These are phyloP conservation scores for Aspergillus novofumigatus DNA, from an alignment of 2,329 filamentous ascomycete species.

Conservation along the genomic window DNA sequence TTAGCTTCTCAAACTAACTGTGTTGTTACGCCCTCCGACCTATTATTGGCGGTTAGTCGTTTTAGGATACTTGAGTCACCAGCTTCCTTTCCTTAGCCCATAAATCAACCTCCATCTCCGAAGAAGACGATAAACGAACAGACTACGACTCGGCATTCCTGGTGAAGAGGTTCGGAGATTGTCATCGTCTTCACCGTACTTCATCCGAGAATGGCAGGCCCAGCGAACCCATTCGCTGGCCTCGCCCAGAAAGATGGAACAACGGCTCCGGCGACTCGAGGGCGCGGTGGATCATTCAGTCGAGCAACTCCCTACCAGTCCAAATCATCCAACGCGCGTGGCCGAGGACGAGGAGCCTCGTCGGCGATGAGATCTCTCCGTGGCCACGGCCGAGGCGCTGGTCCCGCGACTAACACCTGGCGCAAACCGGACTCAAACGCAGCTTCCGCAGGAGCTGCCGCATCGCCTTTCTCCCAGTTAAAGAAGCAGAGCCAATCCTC, in stretches of 20 bases:
- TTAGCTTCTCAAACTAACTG: neutral
- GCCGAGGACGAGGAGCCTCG: conserved; percentile 16
- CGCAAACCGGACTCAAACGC: conserved; percentile 13
- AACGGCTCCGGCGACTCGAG: conserved; percentile 20
- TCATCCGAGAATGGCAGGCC: conserved; percentile 29
- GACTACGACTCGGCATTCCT: neutral
- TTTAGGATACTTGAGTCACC: neutral
- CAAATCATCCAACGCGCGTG: conserved; percentile 18
- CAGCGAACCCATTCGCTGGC: conserved; percentile 26
- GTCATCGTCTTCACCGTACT: conserved; percentile 17
- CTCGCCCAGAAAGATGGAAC: conserved; percentile 24
- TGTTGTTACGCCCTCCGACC: neutral
- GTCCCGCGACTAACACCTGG: conserved; percentile 13
- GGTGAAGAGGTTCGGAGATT: conserved; percentile 12
- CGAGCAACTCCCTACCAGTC: conserved; percentile 14
- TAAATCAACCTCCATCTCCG: neutral
- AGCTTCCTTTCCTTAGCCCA: neutral
- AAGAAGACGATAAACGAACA: neutral
- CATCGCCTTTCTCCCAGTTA: conserved; percentile 25
- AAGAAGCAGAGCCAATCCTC: conserved; percentile 17
- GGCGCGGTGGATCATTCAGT: conserved; percentile 19
- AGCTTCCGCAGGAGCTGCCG: neutral
- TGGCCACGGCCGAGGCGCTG: conserved; percentile 18
- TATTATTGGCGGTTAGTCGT: neutral
- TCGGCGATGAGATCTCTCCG: conserved; percentile 11